Conservation (phyloP, 306 rosid genomes). For the Prosopis cineraria region DNA sequence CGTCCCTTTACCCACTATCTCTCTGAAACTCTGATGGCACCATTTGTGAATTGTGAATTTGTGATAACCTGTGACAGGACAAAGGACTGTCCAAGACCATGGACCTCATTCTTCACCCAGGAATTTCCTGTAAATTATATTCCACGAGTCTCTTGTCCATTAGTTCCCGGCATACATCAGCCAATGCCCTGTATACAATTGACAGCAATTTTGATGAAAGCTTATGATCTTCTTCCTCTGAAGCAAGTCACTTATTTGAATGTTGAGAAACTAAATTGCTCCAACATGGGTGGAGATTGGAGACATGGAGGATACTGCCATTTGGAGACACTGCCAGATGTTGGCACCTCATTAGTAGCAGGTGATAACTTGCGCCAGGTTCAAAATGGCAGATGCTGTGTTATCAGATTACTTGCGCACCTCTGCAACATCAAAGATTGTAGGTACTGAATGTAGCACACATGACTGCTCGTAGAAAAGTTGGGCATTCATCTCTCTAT, state of each 20-base stretch:
- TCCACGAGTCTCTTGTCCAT: too few relatives aligned
- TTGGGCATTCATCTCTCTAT: constrained; percentile 78
- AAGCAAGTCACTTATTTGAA: not conserved
- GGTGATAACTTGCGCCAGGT: constrained; percentile 56
- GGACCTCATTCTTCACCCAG: too few relatives aligned
- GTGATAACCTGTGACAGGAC: too few relatives aligned
- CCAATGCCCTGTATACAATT: too few relatives aligned
- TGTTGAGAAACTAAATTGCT: constrained; percentile 18
- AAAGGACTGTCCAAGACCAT: too few relatives aligned
- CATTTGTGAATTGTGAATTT: too few relatives aligned
- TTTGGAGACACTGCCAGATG: constrained; percentile 82
- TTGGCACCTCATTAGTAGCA: constrained; percentile 61
- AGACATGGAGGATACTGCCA: constrained; percentile 82
- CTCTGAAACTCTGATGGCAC: too few relatives aligned
- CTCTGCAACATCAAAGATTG: constrained; percentile 35
- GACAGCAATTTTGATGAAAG: too few relatives aligned
- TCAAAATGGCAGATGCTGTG: constrained; percentile 59
- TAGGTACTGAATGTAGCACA: constrained; percentile 63
- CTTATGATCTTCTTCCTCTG: too few relatives aligned
- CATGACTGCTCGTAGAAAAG: constrained; percentile 80
- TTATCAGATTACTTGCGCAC: constrained; percentile 38
- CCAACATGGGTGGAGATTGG: constrained; percentile 62
- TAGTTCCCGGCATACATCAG: too few relatives aligned
- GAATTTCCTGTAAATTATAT: too few relatives aligned
- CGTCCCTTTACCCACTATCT: constrained; percentile 12